A percentile compares a stretch with the other conserved stretches of the same genome.
Conservation (phyloP, 148 eudicot species). For the Persicaria maculosa region DNA sequence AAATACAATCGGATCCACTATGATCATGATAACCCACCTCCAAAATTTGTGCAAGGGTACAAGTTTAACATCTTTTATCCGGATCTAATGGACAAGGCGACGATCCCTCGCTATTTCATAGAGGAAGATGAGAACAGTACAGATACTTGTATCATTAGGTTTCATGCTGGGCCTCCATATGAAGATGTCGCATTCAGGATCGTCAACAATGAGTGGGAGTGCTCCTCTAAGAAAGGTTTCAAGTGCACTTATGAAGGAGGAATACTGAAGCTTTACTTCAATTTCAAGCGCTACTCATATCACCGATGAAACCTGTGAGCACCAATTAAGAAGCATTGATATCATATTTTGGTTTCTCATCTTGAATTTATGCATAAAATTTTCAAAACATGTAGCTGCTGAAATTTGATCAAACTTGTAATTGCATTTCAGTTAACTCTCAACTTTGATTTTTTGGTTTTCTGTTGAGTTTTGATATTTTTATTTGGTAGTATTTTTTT, state of each 20-base stretch:
- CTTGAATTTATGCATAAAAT: too few relatives aligned
- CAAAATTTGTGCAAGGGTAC: constrained; percentile 92
- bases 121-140: constrained; percentile 81
- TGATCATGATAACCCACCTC: constrained; percentile 90
- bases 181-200: constrained; percentile 84
- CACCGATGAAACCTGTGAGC: constrained; percentile 39
- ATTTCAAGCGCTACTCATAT: constrained; percentile 67
- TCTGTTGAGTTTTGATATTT: too few relatives aligned
- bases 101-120: constrained; percentile 54
- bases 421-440: too few relatives aligned
- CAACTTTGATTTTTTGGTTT: too few relatives aligned
- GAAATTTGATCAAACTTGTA: too few relatives aligned
- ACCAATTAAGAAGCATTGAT: too few relatives aligned
- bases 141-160: constrained; percentile 79
- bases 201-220: constrained; percentile 91
- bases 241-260: constrained; percentile 92
- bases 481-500: too few relatives aligned
- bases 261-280: constrained; percentile 70
- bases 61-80: constrained; percentile 94
- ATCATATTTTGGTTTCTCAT: too few relatives aligned
- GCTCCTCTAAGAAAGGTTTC: constrained; percentile 78
- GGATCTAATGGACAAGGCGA: constrained; percentile 72
- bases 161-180: constrained; percentile 93
- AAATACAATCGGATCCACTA: constrained; percentile 92
- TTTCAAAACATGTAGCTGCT: too few relatives aligned